phyloP scores from a whole-genome alignment of 192 early-diverging fungal genomes.

The Mycoemilia scoparia region DNA sequence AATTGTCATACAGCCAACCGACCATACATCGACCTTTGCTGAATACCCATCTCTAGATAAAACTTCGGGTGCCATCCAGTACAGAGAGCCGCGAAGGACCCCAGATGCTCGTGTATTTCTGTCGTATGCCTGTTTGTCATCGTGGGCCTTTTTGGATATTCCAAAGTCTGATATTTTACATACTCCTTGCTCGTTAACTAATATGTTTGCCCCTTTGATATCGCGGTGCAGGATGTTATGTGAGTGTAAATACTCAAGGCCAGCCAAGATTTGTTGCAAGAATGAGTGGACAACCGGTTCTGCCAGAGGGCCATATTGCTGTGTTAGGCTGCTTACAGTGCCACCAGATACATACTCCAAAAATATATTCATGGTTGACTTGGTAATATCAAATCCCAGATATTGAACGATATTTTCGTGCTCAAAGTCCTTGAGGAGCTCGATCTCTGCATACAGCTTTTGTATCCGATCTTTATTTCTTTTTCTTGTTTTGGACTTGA shows the following conservation, averaged over 20 bases:
- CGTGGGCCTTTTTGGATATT: constrained; percentile 60
- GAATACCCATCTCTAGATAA: constrained; percentile 60
- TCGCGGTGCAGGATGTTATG: constrained; percentile 58
- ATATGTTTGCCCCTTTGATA: constrained; percentile 66
- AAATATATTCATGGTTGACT: constrained; percentile 72
- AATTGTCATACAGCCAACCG: constrained; percentile 69
- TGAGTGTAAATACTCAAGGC: constrained; percentile 72
- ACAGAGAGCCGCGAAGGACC: constrained; percentile 58
- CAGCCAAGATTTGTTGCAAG: constrained; percentile 62
- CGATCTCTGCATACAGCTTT: constrained; percentile 54
- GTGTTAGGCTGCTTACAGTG: constrained; percentile 58
- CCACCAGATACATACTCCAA: constrained; percentile 95
- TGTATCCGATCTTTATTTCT: constrained; percentile 19
- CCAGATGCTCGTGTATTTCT: constrained; percentile 15
- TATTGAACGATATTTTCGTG: constrained; percentile 92
- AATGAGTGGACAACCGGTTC: constrained; percentile 57
- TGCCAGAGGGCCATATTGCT: constrained; percentile 49
- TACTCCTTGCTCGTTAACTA: constrained; percentile 59
- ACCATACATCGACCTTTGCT: constrained; percentile 89
- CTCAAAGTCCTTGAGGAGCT: constrained; percentile 54
- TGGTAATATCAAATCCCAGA: constrained; percentile 56
- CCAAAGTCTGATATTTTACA: constrained; percentile 97
- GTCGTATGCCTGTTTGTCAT: constrained; percentile 2
- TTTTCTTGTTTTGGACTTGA: neutral
- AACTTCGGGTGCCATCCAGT: constrained; percentile 96